Conservation (phyloP, 495 filamentous ascomycete species). For the Penicillium bovifimosum region DNA sequence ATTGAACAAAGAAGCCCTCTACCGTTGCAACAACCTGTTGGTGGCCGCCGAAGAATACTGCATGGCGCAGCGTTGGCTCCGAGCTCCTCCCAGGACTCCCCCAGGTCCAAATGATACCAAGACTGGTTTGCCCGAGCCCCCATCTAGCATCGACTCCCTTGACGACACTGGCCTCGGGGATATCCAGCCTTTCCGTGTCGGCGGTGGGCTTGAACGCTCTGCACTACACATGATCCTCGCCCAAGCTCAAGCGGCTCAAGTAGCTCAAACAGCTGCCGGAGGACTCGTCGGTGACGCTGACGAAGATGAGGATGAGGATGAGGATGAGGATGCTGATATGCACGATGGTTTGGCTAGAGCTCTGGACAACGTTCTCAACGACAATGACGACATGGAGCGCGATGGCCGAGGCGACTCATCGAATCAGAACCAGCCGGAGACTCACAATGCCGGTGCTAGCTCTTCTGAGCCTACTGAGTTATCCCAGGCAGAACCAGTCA, state of each 20-base stretch:
- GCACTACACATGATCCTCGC: slow-evolving; percentile 38
- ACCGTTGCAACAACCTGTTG: slow-evolving; percentile 66
- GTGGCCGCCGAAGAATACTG: slow-evolving; percentile 68
- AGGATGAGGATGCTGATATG: slow-evolving; percentile 25
- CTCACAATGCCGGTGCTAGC: slow-evolving; percentile 6
- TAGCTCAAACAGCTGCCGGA: slow-evolving; percentile 9
- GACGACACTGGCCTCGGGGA: slow-evolving; percentile 32
- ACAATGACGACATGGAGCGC: slow-evolving; percentile 24
- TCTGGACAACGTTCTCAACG: slow-evolving; percentile 32
- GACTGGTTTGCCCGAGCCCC: slow-evolving; percentile 23
- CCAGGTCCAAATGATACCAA: slow-evolving; percentile 58
- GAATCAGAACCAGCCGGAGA: slow-evolving; percentile 10
- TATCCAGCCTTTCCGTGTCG: slow-evolving; percentile 23
- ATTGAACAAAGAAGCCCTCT: slow-evolving; percentile 72
- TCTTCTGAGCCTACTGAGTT: slow-evolving; percentile 19
- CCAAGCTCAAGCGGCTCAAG: slow-evolving; percentile 10
- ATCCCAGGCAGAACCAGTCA: slow-evolving; percentile 18
- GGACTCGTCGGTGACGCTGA: too few species aligned
- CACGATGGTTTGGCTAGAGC: slow-evolving; percentile 33
- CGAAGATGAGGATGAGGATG: too few species aligned
- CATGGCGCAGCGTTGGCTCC: slow-evolving; percentile 45
- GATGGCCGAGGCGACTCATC: slow-evolving; percentile 25
- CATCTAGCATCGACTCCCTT: slow-evolving; percentile 26
- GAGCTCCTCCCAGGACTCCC: slow-evolving; percentile 47
- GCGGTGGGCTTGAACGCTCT: slow-evolving; percentile 23